These are phyloP conservation scores for Rhizopus microsporus DNA, from an alignment of 371 early-diverging fungal species.

Conservation along the genomic window DNA sequence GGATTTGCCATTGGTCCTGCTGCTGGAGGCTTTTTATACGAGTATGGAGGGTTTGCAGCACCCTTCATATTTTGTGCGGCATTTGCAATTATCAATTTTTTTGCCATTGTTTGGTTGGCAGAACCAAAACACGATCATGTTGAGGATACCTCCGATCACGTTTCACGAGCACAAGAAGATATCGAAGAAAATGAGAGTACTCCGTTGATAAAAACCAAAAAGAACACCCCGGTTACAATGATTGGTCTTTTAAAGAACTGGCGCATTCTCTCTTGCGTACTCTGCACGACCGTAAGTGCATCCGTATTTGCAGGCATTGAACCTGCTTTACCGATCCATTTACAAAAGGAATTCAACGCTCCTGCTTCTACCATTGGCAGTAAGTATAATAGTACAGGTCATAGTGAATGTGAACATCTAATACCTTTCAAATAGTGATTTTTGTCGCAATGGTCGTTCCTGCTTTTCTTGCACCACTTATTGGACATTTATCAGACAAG, in stretches of 20 bases:
- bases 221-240: conserved; percentile 44
- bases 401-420: background rate
- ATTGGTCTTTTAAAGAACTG: conserved; percentile 52
- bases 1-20: conserved; percentile 79
- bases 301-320: conserved; percentile 67
- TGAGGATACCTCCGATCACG: conserved; percentile 16
- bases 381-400: conserved; percentile 11
- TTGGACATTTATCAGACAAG: conserved; percentile 63
- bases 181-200: conserved; percentile 18
- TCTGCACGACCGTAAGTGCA: conserved; percentile 57
- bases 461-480: conserved; percentile 56
- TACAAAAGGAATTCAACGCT: conserved; percentile 45
- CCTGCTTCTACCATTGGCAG: conserved; percentile 56
- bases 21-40: conserved; percentile 74
- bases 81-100: conserved; percentile 68
- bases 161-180: conserved; percentile 31
- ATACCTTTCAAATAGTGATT: conserved; percentile 31
- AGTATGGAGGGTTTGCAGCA: conserved; percentile 64
- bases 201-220: conserved; percentile 12
- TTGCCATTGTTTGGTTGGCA: conserved; percentile 62
- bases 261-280: conserved; percentile 54
- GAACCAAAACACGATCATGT: conserved; percentile 49
- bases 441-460: conserved; percentile 69
- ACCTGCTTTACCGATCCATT: conserved; percentile 63
- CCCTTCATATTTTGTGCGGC: conserved; percentile 77